phyloP scores from a whole-genome alignment of 1,139 yeast genomes.

The Casaregolazyma suthepensis region DNA sequence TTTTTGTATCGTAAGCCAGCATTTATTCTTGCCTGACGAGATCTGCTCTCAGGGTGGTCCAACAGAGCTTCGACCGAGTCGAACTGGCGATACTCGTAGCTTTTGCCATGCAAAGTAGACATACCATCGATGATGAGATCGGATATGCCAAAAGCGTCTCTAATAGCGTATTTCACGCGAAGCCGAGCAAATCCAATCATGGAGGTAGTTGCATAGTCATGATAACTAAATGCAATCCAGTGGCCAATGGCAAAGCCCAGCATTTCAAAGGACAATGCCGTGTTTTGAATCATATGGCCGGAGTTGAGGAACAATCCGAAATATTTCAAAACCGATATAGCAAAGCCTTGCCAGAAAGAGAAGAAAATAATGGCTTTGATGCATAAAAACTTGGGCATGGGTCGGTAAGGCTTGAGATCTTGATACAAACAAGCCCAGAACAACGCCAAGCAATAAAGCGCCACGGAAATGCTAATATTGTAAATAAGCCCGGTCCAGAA shows the following conservation, averaged over 20 bases:
- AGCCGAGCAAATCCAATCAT: conserved; percentile 67
- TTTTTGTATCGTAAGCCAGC: conserved; percentile 78
- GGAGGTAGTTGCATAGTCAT: conserved; percentile 55
- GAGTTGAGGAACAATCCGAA: conserved; percentile 43
- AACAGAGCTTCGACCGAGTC: conserved; percentile 70
- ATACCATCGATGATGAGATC: conserved; percentile 77
- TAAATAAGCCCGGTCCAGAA: conserved; percentile 67
- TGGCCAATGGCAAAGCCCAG: conserved; percentile 84
- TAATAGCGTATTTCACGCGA: conserved; percentile 52
- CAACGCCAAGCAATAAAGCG: conserved; percentile 77
- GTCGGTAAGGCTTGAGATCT: conserved; percentile 75
- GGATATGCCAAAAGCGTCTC: conserved; percentile 68
- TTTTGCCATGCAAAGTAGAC: conserved; percentile 66
- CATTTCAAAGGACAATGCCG: conserved; percentile 75
- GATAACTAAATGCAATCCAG: conserved; percentile 75
- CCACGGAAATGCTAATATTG: conserved; percentile 72
- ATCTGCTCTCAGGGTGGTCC: conserved; percentile 61
- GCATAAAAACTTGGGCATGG: conserved; percentile 88
- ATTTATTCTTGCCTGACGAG: conserved; percentile 66
- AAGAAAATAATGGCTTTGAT: conserved; percentile 92
- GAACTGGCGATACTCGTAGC: conserved; percentile 75
- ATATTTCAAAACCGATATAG: conserved; percentile 55
- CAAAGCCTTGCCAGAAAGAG: conserved; percentile 91
- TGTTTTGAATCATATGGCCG: conserved; percentile 63
- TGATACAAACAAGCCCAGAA: conserved; percentile 84